phyloP scores from a whole-genome alignment of 1,139 yeast genomes.

The Pichia terricola region DNA sequence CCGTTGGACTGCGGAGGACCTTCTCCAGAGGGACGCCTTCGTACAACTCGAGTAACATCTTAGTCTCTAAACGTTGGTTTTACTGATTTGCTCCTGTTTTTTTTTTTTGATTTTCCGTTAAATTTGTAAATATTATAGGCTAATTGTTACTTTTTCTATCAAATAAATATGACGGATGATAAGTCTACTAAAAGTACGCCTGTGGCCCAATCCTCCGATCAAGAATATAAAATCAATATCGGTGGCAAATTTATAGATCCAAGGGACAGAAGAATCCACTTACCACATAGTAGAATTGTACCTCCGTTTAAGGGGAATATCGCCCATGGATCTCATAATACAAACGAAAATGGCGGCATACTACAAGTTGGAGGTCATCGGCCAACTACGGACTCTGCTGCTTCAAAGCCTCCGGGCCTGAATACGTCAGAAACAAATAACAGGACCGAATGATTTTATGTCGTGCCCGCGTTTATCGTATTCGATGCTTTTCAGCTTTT shows the following conservation, averaged over 20 bases:
- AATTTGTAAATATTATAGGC: background rate
- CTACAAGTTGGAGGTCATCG: slow-evolving; percentile 5
- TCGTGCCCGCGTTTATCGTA: no score
- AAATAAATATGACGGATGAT: no score
- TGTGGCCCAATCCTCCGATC: no score
- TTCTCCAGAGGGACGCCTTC: background rate
- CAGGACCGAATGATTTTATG: no score
- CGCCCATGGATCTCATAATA: background rate
- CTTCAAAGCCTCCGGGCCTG: background rate
- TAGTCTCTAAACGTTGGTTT: background rate
- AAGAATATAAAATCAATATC: background rate
- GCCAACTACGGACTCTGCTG: background rate
- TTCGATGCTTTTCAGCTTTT: no score
- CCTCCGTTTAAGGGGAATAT: background rate
- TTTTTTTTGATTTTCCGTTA: background rate
- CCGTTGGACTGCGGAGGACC: background rate
- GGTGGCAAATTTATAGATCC: slow-evolving; percentile 8
- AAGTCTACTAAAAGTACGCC: no score
- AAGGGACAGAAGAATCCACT: slow-evolving; percentile 2
- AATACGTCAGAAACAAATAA: no score
- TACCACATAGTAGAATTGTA: slow-evolving; percentile 4
- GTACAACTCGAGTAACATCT: background rate
- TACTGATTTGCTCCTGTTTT: background rate
- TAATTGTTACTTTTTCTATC: no score
- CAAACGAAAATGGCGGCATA: background rate